Conservation (phyloP, 305 asterid species). For the Stenogyne calaminthoides region DNA sequence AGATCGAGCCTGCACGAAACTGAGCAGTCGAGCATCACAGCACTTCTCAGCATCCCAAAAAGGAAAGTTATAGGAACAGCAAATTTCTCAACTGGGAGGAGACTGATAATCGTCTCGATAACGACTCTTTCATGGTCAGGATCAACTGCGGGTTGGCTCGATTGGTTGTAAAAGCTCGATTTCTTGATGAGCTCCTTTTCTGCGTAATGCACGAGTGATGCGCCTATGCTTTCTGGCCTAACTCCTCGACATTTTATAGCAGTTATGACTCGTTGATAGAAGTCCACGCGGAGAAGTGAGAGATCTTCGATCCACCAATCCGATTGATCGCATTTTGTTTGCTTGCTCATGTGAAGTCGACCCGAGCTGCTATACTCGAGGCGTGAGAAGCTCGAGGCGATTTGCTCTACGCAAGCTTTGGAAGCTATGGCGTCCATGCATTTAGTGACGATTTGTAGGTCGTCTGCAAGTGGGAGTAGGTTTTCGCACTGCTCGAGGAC, state of each 20-base stretch:
- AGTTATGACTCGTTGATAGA: slow-evolving; percentile 74
- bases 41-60: slow-evolving; percentile 79
- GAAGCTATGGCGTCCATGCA: slow-evolving; percentile 90
- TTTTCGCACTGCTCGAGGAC: slow-evolving; percentile 79
- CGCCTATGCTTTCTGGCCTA: slow-evolving; percentile 89
- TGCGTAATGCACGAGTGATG: slow-evolving; percentile 81
- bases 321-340: slow-evolving; percentile 51
- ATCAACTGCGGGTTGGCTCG: slow-evolving; percentile 49
- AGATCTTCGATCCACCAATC: slow-evolving; percentile 98
- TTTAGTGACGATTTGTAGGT: slow-evolving; percentile 61
- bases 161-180: slow-evolving; percentile 58
- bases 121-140: slow-evolving; percentile 54
- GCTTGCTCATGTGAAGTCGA: slow-evolving; percentile 88
- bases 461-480: slow-evolving; percentile 89
- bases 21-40: slow-evolving; percentile 78
- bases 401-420: slow-evolving; percentile 91
- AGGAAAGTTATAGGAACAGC: slow-evolving; percentile 72
- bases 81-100: slow-evolving; percentile 79
- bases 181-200: slow-evolving; percentile 77
- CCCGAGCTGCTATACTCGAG: slow-evolving; percentile 95
- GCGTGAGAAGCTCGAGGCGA: slow-evolving; percentile 93
- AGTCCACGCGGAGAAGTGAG: slow-evolving; percentile 67
- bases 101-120: slow-evolving; percentile 76
- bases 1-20: slow-evolving; percentile 79
- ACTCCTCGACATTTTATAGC: slow-evolving; percentile 94